Base-by-base conservation (phyloP, 1,284 basidiomycete genomes). In the Termitomyces sp. region DNA sequence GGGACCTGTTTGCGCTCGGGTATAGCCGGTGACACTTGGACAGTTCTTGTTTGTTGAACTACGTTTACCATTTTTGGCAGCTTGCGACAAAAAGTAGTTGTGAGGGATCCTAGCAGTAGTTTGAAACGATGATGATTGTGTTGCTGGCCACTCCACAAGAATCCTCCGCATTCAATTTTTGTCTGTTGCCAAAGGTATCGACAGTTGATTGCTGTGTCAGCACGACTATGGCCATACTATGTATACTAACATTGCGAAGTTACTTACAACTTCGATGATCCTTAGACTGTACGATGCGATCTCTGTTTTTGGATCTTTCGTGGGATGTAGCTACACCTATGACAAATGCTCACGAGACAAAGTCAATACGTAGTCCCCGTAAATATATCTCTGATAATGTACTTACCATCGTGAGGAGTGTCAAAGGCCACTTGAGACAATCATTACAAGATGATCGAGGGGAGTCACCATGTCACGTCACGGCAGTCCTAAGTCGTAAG, bases 401-500 rank as follows among this genome's bases (percentile, higher is more conserved):
- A 24, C 21, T 10, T 26, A 3, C 16, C n/a, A 14, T 16, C 18
- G 13, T 13, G 34, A 19, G n/a, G 26, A 30, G 28, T 19, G 9
- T 8, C n/a, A 16, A n/a, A n/a, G n/a, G n/a, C n/a, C n/a, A n/a
- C n/a, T n/a, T n/a, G 47, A 52, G 54, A 55, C 46, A 51, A 24
- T 46, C 34, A 30, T 34, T 26, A n/a, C 38, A 56, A n/a, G 54
- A 59, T 57, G 45, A 46, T 46, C 52, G 48, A 58, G 45, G 24
- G 24, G 37, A 42, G 60, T 61, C 57, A 57, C 53, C n/a, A 40
- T 44, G 62, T 63, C 62, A 63, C 62, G 59, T 63, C 62, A 63
- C 57, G 38, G 50, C 38, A 44, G 53, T 18, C 26, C 21, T 21
- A 59, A 48, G 54, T 57, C 52, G 45, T 46, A 55, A 57, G 56